A percentile compares a stretch with the other conserved stretches of the same genome.
These are phyloP conservation scores for Rhododendron molle DNA, from an alignment of 148 eudicot species.

Conservation along the genomic window DNA sequence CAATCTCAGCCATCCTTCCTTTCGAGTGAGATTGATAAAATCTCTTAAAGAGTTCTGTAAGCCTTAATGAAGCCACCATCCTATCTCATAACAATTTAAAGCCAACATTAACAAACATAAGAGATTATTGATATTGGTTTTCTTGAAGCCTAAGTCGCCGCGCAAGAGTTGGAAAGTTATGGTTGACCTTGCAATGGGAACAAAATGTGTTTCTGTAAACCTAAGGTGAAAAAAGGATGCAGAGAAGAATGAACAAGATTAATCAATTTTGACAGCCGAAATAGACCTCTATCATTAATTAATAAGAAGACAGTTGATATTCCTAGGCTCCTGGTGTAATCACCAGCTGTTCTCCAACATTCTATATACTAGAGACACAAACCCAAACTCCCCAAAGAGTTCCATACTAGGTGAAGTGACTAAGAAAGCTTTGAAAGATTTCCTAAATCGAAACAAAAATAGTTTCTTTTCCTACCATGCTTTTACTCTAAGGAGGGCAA, in stretches of 20 bases:
- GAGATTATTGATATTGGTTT: too few species aligned
- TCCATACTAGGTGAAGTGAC: background rate
- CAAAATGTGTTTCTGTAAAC: background rate
- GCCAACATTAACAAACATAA: too few species aligned
- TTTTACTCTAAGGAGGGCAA: background rate
- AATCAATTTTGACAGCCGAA: background rate
- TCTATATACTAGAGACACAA: background rate
- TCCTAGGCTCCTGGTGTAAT: background rate
- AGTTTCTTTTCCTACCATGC: background rate
- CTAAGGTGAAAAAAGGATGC: background rate
- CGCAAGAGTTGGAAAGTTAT: background rate
- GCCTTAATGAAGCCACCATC: background rate
- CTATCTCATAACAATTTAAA: background rate
- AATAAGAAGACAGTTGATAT: background rate
- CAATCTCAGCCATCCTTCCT: conserved; percentile 1
- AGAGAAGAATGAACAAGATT: background rate
- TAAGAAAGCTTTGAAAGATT: background rate
- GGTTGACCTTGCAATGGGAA: background rate
- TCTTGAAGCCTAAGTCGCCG: too few species aligned
- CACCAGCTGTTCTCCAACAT: background rate
- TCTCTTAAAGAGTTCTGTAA: background rate
- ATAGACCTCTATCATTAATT: background rate
- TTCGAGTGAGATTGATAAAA: background rate
- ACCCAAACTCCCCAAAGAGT: background rate
- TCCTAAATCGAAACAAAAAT: background rate